Evolutionary conservation across 805 yeast genomes (phyloP).

Genomic region (Hanseniaspora valbyensis): DNA sequence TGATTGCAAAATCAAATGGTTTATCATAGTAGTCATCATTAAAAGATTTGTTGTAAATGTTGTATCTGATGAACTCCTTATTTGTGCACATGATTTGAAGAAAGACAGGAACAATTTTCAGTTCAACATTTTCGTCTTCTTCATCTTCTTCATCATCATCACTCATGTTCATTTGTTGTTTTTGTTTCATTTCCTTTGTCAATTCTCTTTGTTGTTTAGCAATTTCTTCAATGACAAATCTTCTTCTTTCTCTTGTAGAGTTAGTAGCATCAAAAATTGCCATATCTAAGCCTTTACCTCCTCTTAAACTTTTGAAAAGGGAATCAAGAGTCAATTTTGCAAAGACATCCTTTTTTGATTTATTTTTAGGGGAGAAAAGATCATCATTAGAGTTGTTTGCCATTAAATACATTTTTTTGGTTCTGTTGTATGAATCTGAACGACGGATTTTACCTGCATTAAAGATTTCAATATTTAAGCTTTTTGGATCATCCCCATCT

Average conservation of each 20-base stretch:
- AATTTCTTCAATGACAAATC: slow-evolving; percentile 24
- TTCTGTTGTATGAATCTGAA: slow-evolving; percentile 33
- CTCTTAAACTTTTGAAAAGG: slow-evolving; percentile 34
- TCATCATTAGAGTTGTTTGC: slow-evolving; percentile 31
- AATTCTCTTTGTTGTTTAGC: not conserved
- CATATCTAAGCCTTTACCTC: slow-evolving; percentile 37
- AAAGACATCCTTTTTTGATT: slow-evolving; percentile 38
- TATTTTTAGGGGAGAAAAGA: slow-evolving; percentile 34
- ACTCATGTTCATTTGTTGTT: slow-evolving; percentile 31
- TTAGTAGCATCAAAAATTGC: slow-evolving; percentile 55
- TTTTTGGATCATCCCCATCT: not conserved
- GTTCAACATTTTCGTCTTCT: not conserved
- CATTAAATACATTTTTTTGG: slow-evolving; percentile 20
- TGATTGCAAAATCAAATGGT: slow-evolving; percentile 42
- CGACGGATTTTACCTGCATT: slow-evolving; percentile 69
- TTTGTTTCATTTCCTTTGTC: not conserved
- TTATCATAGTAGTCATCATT: slow-evolving; percentile 49
- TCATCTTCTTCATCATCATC: not conserved
- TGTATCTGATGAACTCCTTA: slow-evolving; percentile 41
- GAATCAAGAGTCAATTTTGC: slow-evolving; percentile 43
- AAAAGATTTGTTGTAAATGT: slow-evolving; percentile 52
- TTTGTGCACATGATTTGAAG: slow-evolving; percentile 53
- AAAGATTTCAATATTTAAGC: slow-evolving; percentile 38
- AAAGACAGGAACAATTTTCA: slow-evolving; percentile 39
- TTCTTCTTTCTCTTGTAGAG: slow-evolving; percentile 37